Conservation (phyloP, 2,329 filamentous ascomycete species). For the Fusarium albosuccineum region DNA sequence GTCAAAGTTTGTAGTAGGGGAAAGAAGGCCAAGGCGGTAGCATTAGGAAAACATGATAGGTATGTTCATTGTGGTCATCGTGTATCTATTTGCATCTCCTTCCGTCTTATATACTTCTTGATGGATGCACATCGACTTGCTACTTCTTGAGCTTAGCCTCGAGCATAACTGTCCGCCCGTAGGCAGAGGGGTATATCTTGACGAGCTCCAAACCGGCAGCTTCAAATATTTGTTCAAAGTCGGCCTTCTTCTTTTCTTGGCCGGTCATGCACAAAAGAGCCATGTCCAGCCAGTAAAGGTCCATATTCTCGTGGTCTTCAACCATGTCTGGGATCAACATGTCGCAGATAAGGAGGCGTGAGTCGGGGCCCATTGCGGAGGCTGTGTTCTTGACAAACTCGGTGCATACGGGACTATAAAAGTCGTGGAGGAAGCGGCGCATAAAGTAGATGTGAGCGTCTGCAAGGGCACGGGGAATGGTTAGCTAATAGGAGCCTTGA, state of each 20-base stretch:
- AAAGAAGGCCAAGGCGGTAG: too few relatives aligned
- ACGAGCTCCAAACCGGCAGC: conserved; percentile 49
- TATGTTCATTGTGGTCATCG: too few relatives aligned
- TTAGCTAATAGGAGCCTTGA: neutral
- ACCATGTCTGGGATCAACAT: conserved; percentile 51
- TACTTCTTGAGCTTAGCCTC: conserved; percentile 46
- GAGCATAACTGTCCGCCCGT: conserved; percentile 50
- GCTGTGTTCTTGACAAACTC: conserved; percentile 49
- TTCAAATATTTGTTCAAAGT: conserved; percentile 50
- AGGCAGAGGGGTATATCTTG: conserved; percentile 48
- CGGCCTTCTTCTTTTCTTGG: conserved; percentile 49
- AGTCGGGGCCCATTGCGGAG: conserved; percentile 49
- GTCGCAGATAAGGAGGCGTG: conserved; percentile 52
- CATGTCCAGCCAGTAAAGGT: conserved; percentile 51
- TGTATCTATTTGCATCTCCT: too few relatives aligned
- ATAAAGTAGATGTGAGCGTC: conserved; percentile 52
- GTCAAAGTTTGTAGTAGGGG: too few relatives aligned
- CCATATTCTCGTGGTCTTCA: conserved; percentile 40
- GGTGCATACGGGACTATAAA: conserved; percentile 48
- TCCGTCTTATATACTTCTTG: too few relatives aligned
- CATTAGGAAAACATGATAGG: too few relatives aligned
- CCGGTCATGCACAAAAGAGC: conserved; percentile 49
- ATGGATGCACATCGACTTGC: too few relatives aligned
- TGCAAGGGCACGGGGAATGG: neutral
- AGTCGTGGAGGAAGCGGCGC: conserved; percentile 51